A percentile compares a stretch with the other conserved stretches of the same genome.
These are phyloP conservation scores for Silybum marianum DNA, from an alignment of 129 eudicot species.

Conservation along the genomic window DNA sequence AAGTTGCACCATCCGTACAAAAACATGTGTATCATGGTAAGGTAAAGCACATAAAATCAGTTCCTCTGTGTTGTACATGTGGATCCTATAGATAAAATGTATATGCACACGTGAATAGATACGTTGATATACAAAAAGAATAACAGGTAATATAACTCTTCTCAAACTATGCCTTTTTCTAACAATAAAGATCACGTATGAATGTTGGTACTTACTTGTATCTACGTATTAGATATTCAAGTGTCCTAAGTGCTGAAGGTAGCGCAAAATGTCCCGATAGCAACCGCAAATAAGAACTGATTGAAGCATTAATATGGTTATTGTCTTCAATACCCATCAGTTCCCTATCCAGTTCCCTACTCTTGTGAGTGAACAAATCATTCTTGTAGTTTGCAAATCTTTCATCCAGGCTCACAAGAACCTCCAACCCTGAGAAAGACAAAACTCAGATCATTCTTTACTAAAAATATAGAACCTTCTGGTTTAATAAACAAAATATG, in stretches of 20 bases:
- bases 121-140: neutral
- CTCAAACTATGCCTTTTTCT: neutral
- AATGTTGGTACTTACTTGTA: slow-evolving; percentile 59
- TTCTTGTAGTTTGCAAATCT: slow-evolving; percentile 61
- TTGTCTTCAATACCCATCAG: slow-evolving; percentile 66
- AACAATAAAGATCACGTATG: slow-evolving; percentile 8
- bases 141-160: neutral
- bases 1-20: slow-evolving; percentile 79
- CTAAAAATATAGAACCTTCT: neutral
- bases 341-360: slow-evolving; percentile 83
- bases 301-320: slow-evolving; percentile 55
- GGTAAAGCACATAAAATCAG: slow-evolving; percentile 86
- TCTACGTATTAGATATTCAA: slow-evolving; percentile 92
- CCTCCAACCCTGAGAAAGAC: slow-evolving; percentile 71
- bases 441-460: slow-evolving; percentile 11
- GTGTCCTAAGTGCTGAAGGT: slow-evolving; percentile 62
- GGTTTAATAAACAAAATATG: neutral
- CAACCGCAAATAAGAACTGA: slow-evolving; percentile 65
- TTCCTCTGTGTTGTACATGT: slow-evolving; percentile 77
- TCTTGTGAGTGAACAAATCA: slow-evolving; percentile 79
- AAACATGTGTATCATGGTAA: slow-evolving; percentile 82
- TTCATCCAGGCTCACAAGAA: slow-evolving; percentile 54
- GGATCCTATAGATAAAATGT: slow-evolving; percentile 48
- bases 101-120: slow-evolving; percentile 6
- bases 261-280: slow-evolving; percentile 68